These are phyloP conservation scores for Symmetrospora coprosmae DNA, from an alignment of 768 basidiomycete genomes.

Conservation along the genomic window DNA sequence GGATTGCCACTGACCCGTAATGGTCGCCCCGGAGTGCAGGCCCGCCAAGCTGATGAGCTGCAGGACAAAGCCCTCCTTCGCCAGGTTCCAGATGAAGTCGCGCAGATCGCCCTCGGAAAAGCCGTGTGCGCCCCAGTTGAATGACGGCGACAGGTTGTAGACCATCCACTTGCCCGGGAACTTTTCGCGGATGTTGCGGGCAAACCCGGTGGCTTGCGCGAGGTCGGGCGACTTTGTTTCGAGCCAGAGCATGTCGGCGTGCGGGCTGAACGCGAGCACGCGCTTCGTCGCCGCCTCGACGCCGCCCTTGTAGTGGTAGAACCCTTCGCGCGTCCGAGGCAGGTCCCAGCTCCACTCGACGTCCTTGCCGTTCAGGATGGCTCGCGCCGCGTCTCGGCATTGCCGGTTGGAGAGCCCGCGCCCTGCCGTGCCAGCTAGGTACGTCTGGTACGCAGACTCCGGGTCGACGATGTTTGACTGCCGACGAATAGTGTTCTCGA, in stretches of 20 bases:
- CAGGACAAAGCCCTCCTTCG: constrained; percentile 72
- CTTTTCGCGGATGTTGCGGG: constrained; percentile 55
- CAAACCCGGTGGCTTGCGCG: constrained; percentile 61
- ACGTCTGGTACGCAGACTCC: constrained; percentile 46
- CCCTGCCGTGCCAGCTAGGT: constrained; percentile 47
- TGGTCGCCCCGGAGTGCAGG: constrained; percentile 67
- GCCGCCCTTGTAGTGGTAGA: constrained; percentile 73
- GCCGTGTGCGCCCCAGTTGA: constrained; percentile 77
- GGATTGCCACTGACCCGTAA: constrained; percentile 60
- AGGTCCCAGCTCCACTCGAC: constrained; percentile 68
- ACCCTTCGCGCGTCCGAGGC: constrained; percentile 78
- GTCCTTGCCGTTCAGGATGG: constrained; percentile 53
- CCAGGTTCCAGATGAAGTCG: constrained; percentile 78
- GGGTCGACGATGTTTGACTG: constrained; percentile 36
- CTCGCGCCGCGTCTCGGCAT: constrained; percentile 56
- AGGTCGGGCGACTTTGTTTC: constrained; percentile 83
- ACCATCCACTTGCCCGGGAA: constrained; percentile 77
- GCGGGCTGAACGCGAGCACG: constrained; percentile 62
- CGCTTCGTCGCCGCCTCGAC: constrained; percentile 69
- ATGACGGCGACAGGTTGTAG: constrained; percentile 84
- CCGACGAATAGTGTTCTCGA: constrained; percentile 37
- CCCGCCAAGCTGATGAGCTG: constrained; percentile 81
- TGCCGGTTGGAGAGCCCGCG: constrained; percentile 53
- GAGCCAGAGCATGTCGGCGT: constrained; percentile 80
- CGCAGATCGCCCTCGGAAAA: constrained; percentile 55